Evolutionary conservation across 2,329 filamentous ascomycete genomes (phyloP).

Genomic region (Ophiostoma australiae): DNA sequence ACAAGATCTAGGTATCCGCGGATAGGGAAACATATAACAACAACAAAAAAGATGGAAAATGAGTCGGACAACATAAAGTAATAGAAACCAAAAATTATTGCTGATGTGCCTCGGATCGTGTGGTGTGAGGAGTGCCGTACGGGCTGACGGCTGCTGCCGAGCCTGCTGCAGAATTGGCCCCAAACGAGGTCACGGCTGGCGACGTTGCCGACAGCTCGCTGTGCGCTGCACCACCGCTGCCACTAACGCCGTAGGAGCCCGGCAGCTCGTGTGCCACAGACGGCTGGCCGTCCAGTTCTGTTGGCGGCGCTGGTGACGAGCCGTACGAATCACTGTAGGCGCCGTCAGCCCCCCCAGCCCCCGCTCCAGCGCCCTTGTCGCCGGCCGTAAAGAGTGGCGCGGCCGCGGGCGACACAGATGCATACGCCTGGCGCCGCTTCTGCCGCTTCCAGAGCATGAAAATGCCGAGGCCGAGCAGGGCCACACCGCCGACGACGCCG

Average conservation of each 20-base stretch:
- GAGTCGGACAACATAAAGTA: not conserved
- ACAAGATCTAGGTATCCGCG: not conserved
- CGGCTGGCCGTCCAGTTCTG: conserved; percentile 17
- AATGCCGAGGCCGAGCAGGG: conserved; percentile 15
- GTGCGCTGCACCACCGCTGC: not conserved
- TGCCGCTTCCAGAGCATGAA: conserved; percentile 23
- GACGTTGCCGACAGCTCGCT: not conserved
- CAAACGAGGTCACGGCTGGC: not conserved
- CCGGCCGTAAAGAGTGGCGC: not conserved
- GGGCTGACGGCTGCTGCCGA: not conserved
- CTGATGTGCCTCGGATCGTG: not conserved
- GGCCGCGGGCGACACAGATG: not conserved
- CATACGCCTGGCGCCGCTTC: conserved; percentile 14
- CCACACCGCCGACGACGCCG: conserved; percentile 20
- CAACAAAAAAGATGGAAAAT: not conserved
- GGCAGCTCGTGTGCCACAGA: conserved; percentile 17
- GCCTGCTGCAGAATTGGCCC: not conserved
- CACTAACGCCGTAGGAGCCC: not conserved
- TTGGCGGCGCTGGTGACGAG: not conserved
- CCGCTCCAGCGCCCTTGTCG: not conserved
- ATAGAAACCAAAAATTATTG: not conserved
- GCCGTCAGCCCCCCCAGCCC: not conserved
- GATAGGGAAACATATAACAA: not conserved
- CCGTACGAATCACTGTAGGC: conserved; percentile 10
- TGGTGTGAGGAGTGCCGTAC: not conserved